Percentiles rank a stretch among this genome's conserved stretches.
phyloP scores from a whole-genome alignment of 495 filamentous ascomycete species.

The Sabuloglossum arenarium region DNA sequence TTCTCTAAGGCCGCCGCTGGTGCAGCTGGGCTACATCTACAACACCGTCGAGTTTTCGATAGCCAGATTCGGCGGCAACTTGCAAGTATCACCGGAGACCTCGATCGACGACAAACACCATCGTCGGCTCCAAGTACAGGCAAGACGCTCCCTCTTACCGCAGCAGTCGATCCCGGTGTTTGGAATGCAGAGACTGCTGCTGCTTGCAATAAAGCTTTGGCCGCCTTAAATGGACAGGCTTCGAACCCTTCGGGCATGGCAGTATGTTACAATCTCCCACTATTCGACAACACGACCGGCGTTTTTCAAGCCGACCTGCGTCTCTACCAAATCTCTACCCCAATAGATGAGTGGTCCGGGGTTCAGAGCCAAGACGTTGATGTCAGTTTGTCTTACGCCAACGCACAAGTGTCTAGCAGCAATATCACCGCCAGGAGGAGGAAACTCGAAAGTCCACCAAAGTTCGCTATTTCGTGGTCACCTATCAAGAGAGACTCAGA shows the following conservation, averaged over 20 bases:
- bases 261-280: constrained; percentile 58
- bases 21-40: not conserved
- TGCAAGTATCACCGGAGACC: not conserved
- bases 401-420: too few species aligned
- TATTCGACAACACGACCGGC: constrained; percentile 37
- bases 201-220: constrained; percentile 30
- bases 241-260: constrained; percentile 50
- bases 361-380: constrained; percentile 32
- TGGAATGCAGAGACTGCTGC: constrained; percentile 30
- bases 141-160: too few species aligned
- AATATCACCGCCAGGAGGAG: constrained; percentile 19
- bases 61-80: not conserved
- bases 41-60: not conserved
- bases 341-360: constrained; percentile 33
- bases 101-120: not conserved
- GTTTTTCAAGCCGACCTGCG: constrained; percentile 51
- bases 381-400: constrained; percentile 34
- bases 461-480: not conserved
- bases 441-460: constrained; percentile 7
- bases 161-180: not conserved
- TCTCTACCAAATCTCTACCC: constrained; percentile 37
- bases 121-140: not conserved
- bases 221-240: constrained; percentile 22
- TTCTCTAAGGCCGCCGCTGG: not conserved
- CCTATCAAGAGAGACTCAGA: constrained; percentile 1